Conservation (phyloP, 2,329 filamentous ascomycete genomes). For the Beauveria varroae region DNA sequence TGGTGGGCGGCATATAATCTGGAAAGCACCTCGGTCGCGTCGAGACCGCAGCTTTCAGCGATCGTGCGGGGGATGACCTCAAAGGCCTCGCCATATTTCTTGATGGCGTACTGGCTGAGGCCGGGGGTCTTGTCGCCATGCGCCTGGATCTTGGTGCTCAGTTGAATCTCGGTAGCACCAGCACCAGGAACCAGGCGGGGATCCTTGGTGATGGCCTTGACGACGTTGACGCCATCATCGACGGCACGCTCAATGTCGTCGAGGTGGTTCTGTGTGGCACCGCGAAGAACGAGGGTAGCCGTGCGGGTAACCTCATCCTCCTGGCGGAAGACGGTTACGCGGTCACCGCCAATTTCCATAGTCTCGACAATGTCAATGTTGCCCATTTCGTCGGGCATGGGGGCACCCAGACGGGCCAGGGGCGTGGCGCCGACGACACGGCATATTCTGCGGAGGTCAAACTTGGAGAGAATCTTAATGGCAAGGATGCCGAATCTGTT, state of each 20-base stretch:
- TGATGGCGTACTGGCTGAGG: slow-evolving; percentile 90
- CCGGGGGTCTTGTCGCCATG: slow-evolving; percentile 90
- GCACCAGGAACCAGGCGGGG: slow-evolving; percentile 86
- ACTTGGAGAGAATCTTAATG: slow-evolving; percentile 97
- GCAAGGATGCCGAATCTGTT: slow-evolving; percentile 95
- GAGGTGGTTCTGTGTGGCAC: slow-evolving; percentile 95
- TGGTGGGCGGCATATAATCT: slow-evolving; percentile 89
- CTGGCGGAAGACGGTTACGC: slow-evolving; percentile 96
- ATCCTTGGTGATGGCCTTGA: slow-evolving; percentile 96
- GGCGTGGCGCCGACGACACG: slow-evolving; percentile 94
- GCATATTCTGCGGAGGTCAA: slow-evolving; percentile 90
- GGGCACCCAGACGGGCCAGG: slow-evolving; percentile 88
- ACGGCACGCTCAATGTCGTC: slow-evolving; percentile 96
- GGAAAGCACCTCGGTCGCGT: slow-evolving; percentile 94
- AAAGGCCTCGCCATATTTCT: slow-evolving; percentile 95
- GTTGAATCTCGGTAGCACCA: slow-evolving; percentile 87
- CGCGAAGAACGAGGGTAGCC: slow-evolving; percentile 86
- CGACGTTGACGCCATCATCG: slow-evolving; percentile 95
- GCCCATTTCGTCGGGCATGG: slow-evolving; percentile 99
- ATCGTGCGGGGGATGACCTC: slow-evolving; percentile 92
- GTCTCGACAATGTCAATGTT: slow-evolving; percentile 92
- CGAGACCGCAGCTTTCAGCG: slow-evolving; percentile 89
- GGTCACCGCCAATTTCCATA: slow-evolving; percentile 92
- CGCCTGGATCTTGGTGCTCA: slow-evolving; percentile 84
- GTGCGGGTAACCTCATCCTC: slow-evolving; percentile 89